Base-by-base conservation (phyloP, 2,329 filamentous ascomycete species). In the Raffaelea ambrosiae region DNA sequence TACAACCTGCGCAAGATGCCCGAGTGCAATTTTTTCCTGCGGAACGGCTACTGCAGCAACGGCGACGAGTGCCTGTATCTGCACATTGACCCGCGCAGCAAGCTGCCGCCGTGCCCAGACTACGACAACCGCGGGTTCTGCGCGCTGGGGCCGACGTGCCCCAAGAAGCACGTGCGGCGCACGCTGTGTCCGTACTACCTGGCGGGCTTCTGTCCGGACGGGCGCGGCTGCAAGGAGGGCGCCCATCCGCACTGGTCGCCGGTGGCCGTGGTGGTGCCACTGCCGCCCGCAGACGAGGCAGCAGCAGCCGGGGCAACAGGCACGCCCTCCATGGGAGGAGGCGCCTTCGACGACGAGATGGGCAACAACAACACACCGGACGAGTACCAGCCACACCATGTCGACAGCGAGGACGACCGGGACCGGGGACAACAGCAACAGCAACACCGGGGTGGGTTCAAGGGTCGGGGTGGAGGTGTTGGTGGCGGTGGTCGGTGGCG, bases 1-100 rank as follows among this genome's bases (percentile, higher is more conserved):
- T 98, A 96, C 73, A 97, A 98, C 69, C 78, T 98, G 57, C 83
- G 93, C 54, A 90, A 93, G 66, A 97, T 97, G 88, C 90, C 93
- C 53, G 93, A 97, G 70, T 98, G 93, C 70, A 95, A 95, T 61
- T 95, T 95, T 67, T 97, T 91, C 68, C 83, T 89, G 49, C 80
- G 89, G 52, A 95, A 93, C 62, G 88, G 88, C 48, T 96, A 94
- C 65, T 98, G 93, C 69, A 88, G 86, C 54, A 95, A 96, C 68
- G 93, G 91, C 56, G 91, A 97, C 66, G 93, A 98, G 68, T 98
- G 93, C 61, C 73, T 95, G 5, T 95, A 95, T 64, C 81, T 95
- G 42, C 88, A 95, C 67, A 86, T 94, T 58, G 88, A 93, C 59
- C 86, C 89, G 44, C 77, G 88, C 62, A 82, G 84, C 52, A 83